These are phyloP conservation scores for Tetradesmus obliquus DNA, from an alignment of 139 green algal species.

Conservation along the genomic window DNA sequence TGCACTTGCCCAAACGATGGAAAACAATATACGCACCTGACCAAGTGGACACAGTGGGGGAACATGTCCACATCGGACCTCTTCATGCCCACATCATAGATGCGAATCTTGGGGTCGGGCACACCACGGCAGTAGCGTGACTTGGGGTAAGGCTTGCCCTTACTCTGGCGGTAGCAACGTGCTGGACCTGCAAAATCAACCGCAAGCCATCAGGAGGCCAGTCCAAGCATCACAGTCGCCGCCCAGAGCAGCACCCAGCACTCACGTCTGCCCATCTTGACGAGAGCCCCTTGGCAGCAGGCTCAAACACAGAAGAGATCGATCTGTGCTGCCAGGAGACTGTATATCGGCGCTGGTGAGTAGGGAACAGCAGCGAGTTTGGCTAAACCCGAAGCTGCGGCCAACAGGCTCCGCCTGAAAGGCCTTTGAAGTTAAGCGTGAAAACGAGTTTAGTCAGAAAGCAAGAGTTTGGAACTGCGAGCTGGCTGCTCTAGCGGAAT, in stretches of 20 bases:
- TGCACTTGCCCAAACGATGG: background rate
- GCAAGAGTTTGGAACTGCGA: too few species aligned
- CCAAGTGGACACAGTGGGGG: constrained; percentile 96
- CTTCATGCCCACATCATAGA: constrained; percentile 99
- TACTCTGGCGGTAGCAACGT: constrained; percentile 97
- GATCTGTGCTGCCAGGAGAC: background rate
- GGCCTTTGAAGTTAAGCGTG: too few species aligned
- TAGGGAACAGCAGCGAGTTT: background rate
- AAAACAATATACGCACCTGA: constrained; percentile 73
- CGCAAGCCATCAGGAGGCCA: background rate
- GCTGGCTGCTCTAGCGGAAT: too few species aligned
- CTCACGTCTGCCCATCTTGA: constrained; percentile 46
- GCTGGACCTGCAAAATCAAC: constrained; percentile 69
- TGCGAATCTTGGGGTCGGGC: constrained; percentile 99
- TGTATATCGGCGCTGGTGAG: background rate
- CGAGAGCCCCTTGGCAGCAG: background rate
- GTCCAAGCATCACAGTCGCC: constrained; percentile 6
- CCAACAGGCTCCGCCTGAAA: background rate
- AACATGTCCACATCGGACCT: constrained; percentile 93
- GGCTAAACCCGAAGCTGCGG: background rate
- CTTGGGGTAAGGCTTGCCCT: constrained; percentile 99
- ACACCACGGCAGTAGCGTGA: constrained; percentile 98
- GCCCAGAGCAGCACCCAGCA: background rate
- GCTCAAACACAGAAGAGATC: constrained; percentile 8
- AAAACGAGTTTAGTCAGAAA: too few species aligned